These are phyloP conservation scores for Hericium erinaceus DNA, from an alignment of 768 basidiomycete genomes.

Conservation along the genomic window DNA sequence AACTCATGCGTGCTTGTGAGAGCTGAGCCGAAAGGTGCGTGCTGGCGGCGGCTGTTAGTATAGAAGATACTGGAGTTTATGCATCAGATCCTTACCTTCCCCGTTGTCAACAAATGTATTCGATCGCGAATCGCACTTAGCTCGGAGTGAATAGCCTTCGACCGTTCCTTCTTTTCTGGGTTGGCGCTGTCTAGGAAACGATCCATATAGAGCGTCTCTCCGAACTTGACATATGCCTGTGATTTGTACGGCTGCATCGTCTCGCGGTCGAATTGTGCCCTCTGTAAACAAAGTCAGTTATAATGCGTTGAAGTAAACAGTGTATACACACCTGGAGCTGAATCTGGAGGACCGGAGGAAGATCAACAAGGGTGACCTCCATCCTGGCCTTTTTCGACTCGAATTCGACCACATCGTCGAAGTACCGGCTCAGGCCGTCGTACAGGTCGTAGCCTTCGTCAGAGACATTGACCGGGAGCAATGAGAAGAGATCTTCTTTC, in stretches of 20 bases:
- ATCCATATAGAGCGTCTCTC: slow-evolving; percentile 81
- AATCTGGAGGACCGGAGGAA: slow-evolving; percentile 88
- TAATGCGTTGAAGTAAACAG: not conserved
- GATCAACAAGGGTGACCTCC: slow-evolving; percentile 77
- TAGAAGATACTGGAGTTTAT: not conserved
- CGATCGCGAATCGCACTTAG: slow-evolving; percentile 59
- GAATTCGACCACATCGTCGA: slow-evolving; percentile 82
- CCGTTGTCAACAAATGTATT: slow-evolving; percentile 55
- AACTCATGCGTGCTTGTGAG: slow-evolving; percentile 51
- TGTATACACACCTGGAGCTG: slow-evolving; percentile 72
- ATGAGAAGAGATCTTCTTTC: slow-evolving; percentile 89
- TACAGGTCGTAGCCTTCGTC: slow-evolving; percentile 88
- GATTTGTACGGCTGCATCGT: slow-evolving; percentile 91
- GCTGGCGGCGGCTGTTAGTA: slow-evolving; percentile 27
- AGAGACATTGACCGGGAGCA: slow-evolving; percentile 87
- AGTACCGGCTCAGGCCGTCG: slow-evolving; percentile 87
- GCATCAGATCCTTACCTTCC: slow-evolving; percentile 43
- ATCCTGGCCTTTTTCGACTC: slow-evolving; percentile 81
- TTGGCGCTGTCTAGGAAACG: slow-evolving; percentile 79
- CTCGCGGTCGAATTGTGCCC: slow-evolving; percentile 91
- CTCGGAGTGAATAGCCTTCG: slow-evolving; percentile 60
- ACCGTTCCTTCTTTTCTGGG: slow-evolving; percentile 57
- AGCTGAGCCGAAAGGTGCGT: slow-evolving; percentile 47
- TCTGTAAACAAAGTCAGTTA: slow-evolving; percentile 29
- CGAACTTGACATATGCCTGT: slow-evolving; percentile 90